Evolutionary conservation across 108 stramenopile genomes (phyloP), one percentile per base, ranked within the genome.

Genomic region (Skeletonema marinoi): DNA sequence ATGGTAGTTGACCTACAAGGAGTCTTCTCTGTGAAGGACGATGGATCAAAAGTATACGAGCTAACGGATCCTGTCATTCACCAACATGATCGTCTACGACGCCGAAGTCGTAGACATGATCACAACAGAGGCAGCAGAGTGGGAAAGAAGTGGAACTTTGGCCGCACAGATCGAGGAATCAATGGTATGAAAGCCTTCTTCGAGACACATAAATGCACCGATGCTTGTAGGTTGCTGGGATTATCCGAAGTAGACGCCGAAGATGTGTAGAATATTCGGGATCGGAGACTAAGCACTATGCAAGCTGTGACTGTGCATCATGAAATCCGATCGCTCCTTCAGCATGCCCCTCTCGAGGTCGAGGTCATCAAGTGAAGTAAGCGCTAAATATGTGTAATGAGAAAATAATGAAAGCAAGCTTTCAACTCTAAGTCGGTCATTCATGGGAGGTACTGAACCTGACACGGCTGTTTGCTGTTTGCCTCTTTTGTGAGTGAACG

Each of bases 1-100:
- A 87, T 87, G 67, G 80, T 87, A 29, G 86, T 87, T 21, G 86
- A 87, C 51, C 66, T 87, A 8, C 86, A 87, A 65, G 86, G 86
- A 29, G 79, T 78, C 6, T 66, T 87, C 30, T 44, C 76, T 11
- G 31, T 46, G 25, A 80, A 68, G 32, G 21, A 19, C 3, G 75
- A 73, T 33, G 82, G 86, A 31, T 72, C 70, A 4, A 63, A 58
- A 32, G 46, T 60, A 6, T 86, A 46, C 41, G 46, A 75, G 29
- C 62, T 86, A n/a, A 86, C 86, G 16, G 82, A 86, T 46, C 86
- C 86, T 6, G 86, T 78, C 14, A 73, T 86, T n/a, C 86, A 86
- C 42, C 63, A 66, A 38, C 44, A 62, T 35, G 54, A 56, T 8
- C 54, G 54, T 25, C 6, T 56, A 3, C 54, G 21, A 56, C 54